phyloP scores from a whole-genome alignment of 306 rosid species.

The Chamaecrista fasciculata region DNA sequence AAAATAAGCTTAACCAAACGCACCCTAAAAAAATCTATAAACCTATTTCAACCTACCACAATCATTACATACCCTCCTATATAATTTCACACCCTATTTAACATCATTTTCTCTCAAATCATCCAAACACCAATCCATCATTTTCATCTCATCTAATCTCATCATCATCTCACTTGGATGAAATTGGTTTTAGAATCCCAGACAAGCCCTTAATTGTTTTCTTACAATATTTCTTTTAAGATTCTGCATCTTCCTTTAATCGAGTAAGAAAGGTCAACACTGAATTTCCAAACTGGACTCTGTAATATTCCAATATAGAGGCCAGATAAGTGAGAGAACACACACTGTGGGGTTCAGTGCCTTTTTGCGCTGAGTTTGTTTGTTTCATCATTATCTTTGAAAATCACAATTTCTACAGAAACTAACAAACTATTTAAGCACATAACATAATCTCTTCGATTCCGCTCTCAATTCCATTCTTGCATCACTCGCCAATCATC shows the following conservation, averaged over 20 bases:
- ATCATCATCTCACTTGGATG: no score
- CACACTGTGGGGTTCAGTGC: neutral
- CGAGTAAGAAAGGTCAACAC: neutral
- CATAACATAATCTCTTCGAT: neutral
- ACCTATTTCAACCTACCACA: no score
- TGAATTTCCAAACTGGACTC: neutral
- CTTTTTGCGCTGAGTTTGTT: neutral
- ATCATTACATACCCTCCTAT: no score
- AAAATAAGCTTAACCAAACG: no score
- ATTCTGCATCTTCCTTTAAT: neutral
- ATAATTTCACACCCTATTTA: no score
- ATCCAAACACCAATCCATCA: no score
- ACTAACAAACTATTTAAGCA: neutral
- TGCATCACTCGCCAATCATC: slow-evolving; percentile 19
- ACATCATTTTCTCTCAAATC: no score
- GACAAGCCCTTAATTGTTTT: neutral
- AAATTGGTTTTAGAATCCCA: no score
- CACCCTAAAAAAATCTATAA: no score
- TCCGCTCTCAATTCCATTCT: neutral
- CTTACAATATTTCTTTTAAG: no score
- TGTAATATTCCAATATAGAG: neutral
- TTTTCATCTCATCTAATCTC: no score
- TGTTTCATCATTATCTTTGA: neutral
- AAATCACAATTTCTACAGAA: neutral
- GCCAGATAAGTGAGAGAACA: neutral